Conservation (phyloP, 164 flowering plant species). For the Magnolia kwangsiensis region DNA sequence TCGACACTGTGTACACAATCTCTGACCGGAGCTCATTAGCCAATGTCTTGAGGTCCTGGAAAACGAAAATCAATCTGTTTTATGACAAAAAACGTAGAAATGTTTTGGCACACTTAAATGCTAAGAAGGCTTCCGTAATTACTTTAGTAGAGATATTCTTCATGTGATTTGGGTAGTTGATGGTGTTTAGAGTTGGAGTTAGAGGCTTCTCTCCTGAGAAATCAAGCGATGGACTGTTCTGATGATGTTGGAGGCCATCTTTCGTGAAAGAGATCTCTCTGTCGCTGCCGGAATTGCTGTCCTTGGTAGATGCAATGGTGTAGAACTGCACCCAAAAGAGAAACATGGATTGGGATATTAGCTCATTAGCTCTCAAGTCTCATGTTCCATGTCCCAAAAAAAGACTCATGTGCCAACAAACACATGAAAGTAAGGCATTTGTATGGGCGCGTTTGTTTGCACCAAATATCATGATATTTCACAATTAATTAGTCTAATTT, state of each 20-base stretch:
- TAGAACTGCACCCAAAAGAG: neutral
- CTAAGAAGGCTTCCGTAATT: neutral
- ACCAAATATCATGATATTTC: too few relatives aligned
- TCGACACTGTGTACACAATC: conserved; percentile 37
- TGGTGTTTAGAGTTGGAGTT: conserved; percentile 9
- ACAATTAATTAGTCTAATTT: too few relatives aligned
- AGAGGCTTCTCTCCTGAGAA: conserved; percentile 16
- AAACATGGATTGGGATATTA: neutral
- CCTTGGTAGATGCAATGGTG: neutral
- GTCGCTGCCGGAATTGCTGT: neutral
- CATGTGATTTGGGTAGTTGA: conserved; percentile 12
- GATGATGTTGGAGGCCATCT: neutral
- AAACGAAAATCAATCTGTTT: neutral
- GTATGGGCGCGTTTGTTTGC: too few relatives aligned
- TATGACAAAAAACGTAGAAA: neutral
- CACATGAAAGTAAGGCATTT: too few relatives aligned
- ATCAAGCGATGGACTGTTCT: neutral
- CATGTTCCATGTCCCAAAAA: too few relatives aligned
- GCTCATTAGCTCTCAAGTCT: neutral
- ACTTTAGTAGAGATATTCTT: conserved; percentile 12
- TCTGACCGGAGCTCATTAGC: conserved; percentile 41
- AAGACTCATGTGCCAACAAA: too few relatives aligned
- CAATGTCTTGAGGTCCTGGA: conserved; percentile 35
- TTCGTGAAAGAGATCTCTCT: neutral
- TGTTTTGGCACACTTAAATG: neutral